Percentiles rank a stretch among this genome's conserved stretches.
Conservation (phyloP, 371 early-diverging fungal species). For the Gilbertella persicaria region DNA sequence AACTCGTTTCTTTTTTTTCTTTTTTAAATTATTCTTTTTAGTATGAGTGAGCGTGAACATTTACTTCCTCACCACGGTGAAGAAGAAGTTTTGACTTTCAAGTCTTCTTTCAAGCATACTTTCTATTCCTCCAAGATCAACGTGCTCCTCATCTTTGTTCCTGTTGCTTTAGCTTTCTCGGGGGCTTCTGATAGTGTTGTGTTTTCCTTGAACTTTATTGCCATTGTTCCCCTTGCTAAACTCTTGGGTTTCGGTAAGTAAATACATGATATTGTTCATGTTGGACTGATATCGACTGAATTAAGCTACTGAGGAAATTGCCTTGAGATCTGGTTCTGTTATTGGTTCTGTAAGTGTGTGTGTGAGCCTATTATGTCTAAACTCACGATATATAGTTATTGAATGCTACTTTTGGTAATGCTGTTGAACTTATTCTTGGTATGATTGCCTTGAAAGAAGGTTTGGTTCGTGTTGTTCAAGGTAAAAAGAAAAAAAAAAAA, state of each 20-base stretch:
- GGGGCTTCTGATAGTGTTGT: constrained; percentile 37
- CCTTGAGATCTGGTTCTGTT: constrained; percentile 43
- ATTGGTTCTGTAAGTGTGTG: constrained; percentile 42
- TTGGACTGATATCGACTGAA: neutral
- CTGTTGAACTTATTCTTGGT: constrained; percentile 85
- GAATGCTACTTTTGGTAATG: constrained; percentile 65
- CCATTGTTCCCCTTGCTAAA: constrained; percentile 91
- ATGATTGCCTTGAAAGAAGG: constrained; percentile 82
- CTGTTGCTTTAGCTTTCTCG: constrained; percentile 74
- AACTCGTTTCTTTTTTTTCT: neutral
- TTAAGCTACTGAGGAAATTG: constrained; percentile 50
- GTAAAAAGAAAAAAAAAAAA: constrained; percentile 14
- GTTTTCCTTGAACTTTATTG: constrained; percentile 88
- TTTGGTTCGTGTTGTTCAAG: constrained; percentile 81
- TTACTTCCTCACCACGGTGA: constrained; percentile 21
- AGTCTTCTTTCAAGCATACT: constrained; percentile 37
- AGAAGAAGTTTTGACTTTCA: constrained; percentile 30
- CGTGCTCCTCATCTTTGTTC: constrained; percentile 71
- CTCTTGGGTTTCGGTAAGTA: constrained; percentile 49
- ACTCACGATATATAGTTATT: constrained; percentile 27
- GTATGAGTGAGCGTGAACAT: constrained; percentile 36
- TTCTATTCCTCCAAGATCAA: constrained; percentile 59
- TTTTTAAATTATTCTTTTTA: neutral
- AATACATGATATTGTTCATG: neutral
- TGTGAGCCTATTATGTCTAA: too few relatives aligned